These are phyloP conservation scores for Apophysomyces sp. DNA, from an alignment of 371 early-diverging fungal species.

Conservation along the genomic window DNA sequence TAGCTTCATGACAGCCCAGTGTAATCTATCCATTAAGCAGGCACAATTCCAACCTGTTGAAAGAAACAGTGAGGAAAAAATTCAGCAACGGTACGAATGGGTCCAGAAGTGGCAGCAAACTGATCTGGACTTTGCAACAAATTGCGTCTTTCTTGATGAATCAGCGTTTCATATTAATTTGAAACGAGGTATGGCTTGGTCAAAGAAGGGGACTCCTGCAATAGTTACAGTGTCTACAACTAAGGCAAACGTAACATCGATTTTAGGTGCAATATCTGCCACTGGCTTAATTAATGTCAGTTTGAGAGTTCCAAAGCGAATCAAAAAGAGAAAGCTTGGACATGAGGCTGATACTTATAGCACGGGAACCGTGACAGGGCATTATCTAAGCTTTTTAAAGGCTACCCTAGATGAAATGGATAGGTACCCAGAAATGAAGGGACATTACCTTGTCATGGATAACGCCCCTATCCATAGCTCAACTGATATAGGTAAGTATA, in stretches of 20 bases:
- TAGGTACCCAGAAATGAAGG: constrained; percentile 18
- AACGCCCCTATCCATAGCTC: too few species aligned
- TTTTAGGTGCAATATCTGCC: constrained; percentile 17
- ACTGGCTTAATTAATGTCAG: constrained; percentile 15
- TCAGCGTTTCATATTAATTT: constrained; percentile 15
- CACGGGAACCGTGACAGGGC: constrained; percentile 7
- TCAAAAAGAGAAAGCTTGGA: constrained; percentile 9
- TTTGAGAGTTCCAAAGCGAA: constrained; percentile 8
- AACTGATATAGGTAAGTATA: too few species aligned
- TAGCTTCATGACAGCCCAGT: constrained; percentile 6
- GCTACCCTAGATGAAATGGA: constrained; percentile 22
- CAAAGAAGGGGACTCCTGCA: constrained; percentile 16
- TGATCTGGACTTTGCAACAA: constrained; percentile 4
- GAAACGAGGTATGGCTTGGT: constrained; percentile 17
- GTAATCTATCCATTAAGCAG: constrained; percentile 11
- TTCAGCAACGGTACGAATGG: constrained; percentile 5
- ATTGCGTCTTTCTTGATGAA: constrained; percentile 16
- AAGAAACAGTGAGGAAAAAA: neutral
- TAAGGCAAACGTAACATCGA: constrained; percentile 8
- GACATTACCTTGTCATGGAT: constrained; percentile 18
- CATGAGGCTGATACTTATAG: constrained; percentile 6
- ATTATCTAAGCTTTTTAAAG: constrained; percentile 18
- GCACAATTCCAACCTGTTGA: constrained; percentile 6
- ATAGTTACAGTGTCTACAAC: constrained; percentile 13
- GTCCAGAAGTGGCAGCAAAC: constrained; percentile 4